Percentiles rank a stretch among this genome's conserved stretches.
Conservation (phyloP, 345 rosid genomes). For the Anastatica hierochuntica region DNA sequence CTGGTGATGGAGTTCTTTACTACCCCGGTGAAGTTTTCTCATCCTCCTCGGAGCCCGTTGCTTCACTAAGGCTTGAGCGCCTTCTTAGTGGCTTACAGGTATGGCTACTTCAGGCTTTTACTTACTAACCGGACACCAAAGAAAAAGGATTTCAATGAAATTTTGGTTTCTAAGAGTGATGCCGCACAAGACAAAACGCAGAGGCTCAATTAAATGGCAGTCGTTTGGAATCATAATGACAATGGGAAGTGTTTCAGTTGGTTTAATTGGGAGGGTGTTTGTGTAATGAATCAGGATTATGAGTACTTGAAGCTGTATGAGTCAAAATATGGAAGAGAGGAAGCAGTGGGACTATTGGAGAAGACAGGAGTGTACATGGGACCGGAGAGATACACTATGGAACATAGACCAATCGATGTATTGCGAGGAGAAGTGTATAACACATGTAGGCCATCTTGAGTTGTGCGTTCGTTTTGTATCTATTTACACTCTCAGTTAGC, state of each 20-base stretch:
- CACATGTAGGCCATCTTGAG: constrained; percentile 30
- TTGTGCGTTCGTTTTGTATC: background rate
- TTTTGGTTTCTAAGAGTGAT: too few species aligned
- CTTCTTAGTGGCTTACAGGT: constrained; percentile 94
- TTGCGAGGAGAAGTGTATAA: constrained; percentile 88
- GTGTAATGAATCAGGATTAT: constrained; percentile 40
- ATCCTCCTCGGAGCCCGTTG: constrained; percentile 67
- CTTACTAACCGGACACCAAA: too few species aligned
- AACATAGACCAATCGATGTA: constrained; percentile 74
- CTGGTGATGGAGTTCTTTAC: constrained; percentile 88
- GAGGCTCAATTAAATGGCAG: too few species aligned
- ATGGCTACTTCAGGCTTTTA: constrained; percentile 9
- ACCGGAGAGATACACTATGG: constrained; percentile 82
- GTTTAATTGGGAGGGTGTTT: background rate
- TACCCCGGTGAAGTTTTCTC: constrained; percentile 96
- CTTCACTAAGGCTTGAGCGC: constrained; percentile 83
- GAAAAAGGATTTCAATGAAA: too few species aligned
- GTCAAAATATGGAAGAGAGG: constrained; percentile 68
- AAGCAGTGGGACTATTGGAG: constrained; percentile 67
- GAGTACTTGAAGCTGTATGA: constrained; percentile 74
- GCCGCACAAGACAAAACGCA: too few species aligned
- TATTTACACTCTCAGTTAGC: background rate
- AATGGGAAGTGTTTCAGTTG: background rate
- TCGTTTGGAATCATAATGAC: too few species aligned
- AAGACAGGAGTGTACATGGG: constrained; percentile 77